phyloP scores from a whole-genome alignment of 2,329 filamentous ascomycete species.

The Talaromyces sp. region DNA sequence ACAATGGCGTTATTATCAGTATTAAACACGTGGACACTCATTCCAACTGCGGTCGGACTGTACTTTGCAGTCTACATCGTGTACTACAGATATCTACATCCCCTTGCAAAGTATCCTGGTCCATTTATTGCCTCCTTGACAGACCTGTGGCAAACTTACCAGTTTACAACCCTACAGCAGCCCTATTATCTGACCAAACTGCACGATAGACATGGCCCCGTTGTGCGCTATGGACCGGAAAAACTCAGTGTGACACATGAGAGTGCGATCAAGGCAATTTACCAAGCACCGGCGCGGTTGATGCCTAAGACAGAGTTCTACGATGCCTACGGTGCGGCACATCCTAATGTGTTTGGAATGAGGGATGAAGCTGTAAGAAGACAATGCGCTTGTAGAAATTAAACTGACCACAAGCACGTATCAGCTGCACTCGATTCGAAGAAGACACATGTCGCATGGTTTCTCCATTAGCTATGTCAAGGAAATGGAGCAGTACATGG shows the following conservation, averaged over 20 bases:
- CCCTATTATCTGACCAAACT: constrained; percentile 18
- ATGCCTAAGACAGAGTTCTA: constrained; percentile 33
- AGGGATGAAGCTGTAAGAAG: constrained; percentile 19
- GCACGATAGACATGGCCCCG: constrained; percentile 19
- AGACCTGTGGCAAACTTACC: constrained; percentile 24
- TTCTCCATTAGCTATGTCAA: neutral
- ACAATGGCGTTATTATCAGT: neutral
- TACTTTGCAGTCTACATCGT: neutral
- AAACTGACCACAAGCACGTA: neutral
- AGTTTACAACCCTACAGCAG: constrained; percentile 20
- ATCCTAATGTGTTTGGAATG: constrained; percentile 31
- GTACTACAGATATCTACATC: constrained; percentile 18
- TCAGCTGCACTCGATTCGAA: neutral
- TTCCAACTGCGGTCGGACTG: neutral
- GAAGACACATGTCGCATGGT: neutral
- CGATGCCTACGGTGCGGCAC: constrained; percentile 24
- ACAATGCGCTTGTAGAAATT: neutral
- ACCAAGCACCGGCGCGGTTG: constrained; percentile 19
- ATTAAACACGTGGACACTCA: neutral
- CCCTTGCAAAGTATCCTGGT: constrained; percentile 23
- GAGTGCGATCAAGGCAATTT: constrained; percentile 22
- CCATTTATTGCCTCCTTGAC: constrained; percentile 27
- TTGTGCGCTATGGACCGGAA: constrained; percentile 25
- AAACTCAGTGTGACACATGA: constrained; percentile 25
- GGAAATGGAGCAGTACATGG: neutral